phyloP scores from a whole-genome alignment of 129 eudicot species.

The Saussurea involucrata region DNA sequence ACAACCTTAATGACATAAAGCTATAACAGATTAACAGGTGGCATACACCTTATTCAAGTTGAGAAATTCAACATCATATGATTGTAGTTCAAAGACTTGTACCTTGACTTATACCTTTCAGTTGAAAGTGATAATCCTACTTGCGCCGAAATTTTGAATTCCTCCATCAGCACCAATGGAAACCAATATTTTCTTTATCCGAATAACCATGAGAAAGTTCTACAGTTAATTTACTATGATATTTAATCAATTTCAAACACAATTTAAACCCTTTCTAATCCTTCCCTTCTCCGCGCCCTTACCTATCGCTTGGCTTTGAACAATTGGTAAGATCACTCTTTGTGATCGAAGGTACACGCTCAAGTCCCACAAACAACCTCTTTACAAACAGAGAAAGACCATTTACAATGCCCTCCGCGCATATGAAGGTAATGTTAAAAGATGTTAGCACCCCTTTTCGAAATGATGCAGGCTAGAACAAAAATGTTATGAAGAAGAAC shows the following conservation, averaged over 20 bases:
- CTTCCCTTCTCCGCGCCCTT: no score
- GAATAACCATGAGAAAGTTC: neutral
- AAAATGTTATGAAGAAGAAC: neutral
- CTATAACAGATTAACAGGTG: neutral
- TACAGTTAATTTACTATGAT: neutral
- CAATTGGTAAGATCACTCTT: neutral
- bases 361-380: no score
- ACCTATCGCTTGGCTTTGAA: no score
- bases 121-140: slow-evolving; percentile 2
- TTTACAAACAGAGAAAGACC: no score
- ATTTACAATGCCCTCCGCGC: no score
- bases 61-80: neutral
- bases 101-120: neutral
- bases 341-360: neutral
- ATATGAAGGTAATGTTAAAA: no score
- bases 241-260: neutral
- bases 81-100: neutral
- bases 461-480: no score
- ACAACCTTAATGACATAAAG: neutral
- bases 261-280: neutral
- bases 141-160: neutral
- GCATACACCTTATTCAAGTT: neutral
- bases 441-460: no score
- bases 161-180: neutral
- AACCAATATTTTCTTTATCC: neutral